Conservation (phyloP, 768 basidiomycete genomes). For the Boletus rubescentipes region DNA sequence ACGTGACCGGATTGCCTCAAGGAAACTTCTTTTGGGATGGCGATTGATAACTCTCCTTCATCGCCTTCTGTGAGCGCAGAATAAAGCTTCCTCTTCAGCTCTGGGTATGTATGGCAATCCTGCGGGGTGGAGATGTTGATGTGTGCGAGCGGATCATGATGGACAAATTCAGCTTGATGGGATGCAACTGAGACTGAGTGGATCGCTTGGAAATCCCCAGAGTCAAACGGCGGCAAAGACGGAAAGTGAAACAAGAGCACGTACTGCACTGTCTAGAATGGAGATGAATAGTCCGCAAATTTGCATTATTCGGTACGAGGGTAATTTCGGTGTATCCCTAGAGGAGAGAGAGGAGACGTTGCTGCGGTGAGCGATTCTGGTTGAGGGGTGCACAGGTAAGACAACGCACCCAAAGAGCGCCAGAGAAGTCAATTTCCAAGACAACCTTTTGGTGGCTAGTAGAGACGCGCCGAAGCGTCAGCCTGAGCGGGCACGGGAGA, state of each 20-base stretch:
- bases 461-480: constrained; percentile 56
- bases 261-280: constrained; percentile 87
- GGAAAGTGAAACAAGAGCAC: constrained; percentile 30
- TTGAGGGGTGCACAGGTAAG: constrained; percentile 22
- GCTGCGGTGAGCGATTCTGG: constrained; percentile 22
- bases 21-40: constrained; percentile 72
- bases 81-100: constrained; percentile 90
- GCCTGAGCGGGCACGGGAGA: constrained; percentile 23
- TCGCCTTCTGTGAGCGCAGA: constrained; percentile 88
- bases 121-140: constrained; percentile 63
- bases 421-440: constrained; percentile 90
- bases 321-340: constrained; percentile 95
- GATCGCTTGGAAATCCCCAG: constrained; percentile 47
- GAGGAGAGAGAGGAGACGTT: constrained; percentile 3
- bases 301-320: constrained; percentile 74
- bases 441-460: constrained; percentile 97
- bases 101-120: constrained; percentile 88
- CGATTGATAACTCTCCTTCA: constrained; percentile 92
- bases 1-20: constrained; percentile 58
- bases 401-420: constrained; percentile 71
- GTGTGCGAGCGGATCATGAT: constrained; percentile 71
- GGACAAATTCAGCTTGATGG: constrained; percentile 72
- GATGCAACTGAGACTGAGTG: constrained; percentile 72
- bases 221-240: constrained; percentile 25
- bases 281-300: constrained; percentile 81